A percentile compares a stretch with the other conserved stretches of the same genome.
Conservation (phyloP, 495 filamentous ascomycete species). For the Hapsidospora chrysogenum region DNA sequence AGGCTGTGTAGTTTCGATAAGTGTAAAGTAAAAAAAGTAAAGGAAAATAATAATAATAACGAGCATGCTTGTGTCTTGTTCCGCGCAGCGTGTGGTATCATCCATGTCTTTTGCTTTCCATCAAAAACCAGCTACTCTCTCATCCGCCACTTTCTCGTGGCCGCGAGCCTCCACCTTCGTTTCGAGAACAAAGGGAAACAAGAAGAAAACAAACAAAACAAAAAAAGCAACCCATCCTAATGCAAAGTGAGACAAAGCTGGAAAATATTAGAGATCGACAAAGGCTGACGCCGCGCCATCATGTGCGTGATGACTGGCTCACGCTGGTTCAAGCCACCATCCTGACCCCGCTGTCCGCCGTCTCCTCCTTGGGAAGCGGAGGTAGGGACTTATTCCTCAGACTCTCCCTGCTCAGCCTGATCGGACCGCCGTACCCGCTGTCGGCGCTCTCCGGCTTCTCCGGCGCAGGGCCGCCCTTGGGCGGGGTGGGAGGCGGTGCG, state of each 20-base stretch:
- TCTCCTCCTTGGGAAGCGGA: constrained; percentile 2
- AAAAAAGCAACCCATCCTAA: neutral
- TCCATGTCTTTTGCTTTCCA: constrained; percentile 4
- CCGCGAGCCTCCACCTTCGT: neutral
- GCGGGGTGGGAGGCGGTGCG: constrained; percentile 21
- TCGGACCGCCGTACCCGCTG: constrained; percentile 13
- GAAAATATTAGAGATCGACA: constrained; percentile 1
- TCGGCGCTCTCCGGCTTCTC: constrained; percentile 23
- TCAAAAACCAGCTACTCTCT: neutral
- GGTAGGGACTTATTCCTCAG: constrained; percentile 2
- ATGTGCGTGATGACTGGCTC: constrained; percentile 1
- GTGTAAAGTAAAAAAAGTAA: neutral
- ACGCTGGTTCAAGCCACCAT: neutral
- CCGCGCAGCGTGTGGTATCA: constrained; percentile 3
- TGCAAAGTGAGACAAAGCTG: neutral
- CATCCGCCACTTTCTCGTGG: neutral
- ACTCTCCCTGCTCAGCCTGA: constrained; percentile 1
- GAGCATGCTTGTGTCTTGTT: neutral
- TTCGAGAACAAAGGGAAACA: neutral
- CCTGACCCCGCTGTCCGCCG: neutral
- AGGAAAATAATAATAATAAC: neutral
- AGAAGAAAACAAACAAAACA: no score
- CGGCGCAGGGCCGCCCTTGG: constrained; percentile 16
- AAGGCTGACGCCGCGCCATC: neutral
- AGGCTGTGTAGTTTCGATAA: neutral